Percentiles rank a stretch among this genome's conserved stretches.
phyloP scores from a whole-genome alignment of 352 stramenopile genomes.

The Pythium aquatile region DNA sequence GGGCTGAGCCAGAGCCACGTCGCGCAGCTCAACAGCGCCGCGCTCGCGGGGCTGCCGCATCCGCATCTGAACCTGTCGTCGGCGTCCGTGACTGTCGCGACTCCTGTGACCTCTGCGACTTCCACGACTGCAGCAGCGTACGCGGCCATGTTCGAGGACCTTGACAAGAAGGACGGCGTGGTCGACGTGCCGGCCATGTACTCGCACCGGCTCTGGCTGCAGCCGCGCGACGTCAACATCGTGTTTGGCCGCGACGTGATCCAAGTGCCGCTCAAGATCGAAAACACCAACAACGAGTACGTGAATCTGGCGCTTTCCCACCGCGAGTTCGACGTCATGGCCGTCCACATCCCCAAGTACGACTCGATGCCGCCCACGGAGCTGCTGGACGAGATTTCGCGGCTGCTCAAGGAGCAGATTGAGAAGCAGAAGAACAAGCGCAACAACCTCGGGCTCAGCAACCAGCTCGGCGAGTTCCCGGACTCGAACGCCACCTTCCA shows the following conservation, averaged over 20 bases:
- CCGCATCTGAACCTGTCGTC: conserved; percentile 17
- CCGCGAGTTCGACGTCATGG: conserved; percentile 77
- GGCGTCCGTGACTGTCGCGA: not conserved
- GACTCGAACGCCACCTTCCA: conserved; percentile 51
- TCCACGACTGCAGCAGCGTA: conserved; percentile 8
- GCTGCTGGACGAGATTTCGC: conserved; percentile 58
- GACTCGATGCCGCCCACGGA: conserved; percentile 53
- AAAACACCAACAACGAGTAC: conserved; percentile 41
- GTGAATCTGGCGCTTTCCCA: conserved; percentile 76
- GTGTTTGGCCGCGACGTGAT: conserved; percentile 73
- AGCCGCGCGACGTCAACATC: conserved; percentile 34
- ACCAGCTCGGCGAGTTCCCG: conserved; percentile 26
- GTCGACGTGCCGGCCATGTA: conserved; percentile 18
- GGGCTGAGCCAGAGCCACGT: not conserved
- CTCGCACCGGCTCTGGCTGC: conserved; percentile 21
- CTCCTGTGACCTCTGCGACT: not conserved
- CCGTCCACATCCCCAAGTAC: conserved; percentile 67
- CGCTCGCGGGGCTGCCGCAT: conserved; percentile 10
- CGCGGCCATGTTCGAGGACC: conserved; percentile 20
- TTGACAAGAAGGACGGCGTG: conserved; percentile 1
- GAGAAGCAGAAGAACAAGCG: conserved; percentile 38
- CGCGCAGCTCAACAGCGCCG: not conserved
- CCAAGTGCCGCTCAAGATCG: conserved; percentile 65
- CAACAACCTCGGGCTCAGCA: conserved; percentile 21
- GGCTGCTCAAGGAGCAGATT: conserved; percentile 46